These are phyloP conservation scores for Boletus pseudopeckii DNA, from an alignment of 768 basidiomycete species.

Conservation along the genomic window DNA sequence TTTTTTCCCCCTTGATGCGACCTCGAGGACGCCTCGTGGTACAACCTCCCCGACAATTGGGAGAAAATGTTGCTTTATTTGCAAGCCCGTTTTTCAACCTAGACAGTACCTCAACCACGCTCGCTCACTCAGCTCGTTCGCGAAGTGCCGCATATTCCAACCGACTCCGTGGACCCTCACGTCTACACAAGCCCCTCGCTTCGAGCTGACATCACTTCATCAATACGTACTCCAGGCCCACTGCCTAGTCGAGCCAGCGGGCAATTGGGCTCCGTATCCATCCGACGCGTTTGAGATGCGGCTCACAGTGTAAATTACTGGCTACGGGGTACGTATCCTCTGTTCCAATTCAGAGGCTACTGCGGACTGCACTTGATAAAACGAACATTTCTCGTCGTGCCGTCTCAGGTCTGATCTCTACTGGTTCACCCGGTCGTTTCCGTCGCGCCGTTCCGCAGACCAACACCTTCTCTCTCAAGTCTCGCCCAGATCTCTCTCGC, in stretches of 20 bases:
- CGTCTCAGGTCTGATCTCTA: not conserved
- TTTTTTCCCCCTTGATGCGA: slow-evolving; percentile 5
- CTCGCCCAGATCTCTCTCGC: no score
- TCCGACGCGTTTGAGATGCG: not conserved
- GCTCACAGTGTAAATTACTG: not conserved
- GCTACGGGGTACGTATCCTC: not conserved
- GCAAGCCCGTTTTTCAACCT: not conserved
- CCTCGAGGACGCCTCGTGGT: slow-evolving; percentile 28
- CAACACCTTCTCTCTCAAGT: no score
- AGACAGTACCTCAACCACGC: slow-evolving; percentile 3
- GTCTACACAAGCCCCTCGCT: not conserved
- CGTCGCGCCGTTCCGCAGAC: not conserved
- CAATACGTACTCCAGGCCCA: not conserved
- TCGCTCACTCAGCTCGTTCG: not conserved
- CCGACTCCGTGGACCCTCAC: not conserved
- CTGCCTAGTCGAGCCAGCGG: not conserved
- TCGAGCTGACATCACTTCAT: not conserved
- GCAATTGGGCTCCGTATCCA: not conserved
- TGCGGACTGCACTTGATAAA: not conserved
- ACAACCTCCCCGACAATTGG: slow-evolving; percentile 9
- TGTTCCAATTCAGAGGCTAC: no score
- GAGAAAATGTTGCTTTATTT: slow-evolving; percentile 14
- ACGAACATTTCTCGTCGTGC: not conserved
- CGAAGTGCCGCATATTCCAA: not conserved
- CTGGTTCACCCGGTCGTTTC: not conserved